Evolutionary conservation across 2,329 filamentous ascomycete species (phyloP).

Genomic region (Xylariaceae sp.): DNA sequence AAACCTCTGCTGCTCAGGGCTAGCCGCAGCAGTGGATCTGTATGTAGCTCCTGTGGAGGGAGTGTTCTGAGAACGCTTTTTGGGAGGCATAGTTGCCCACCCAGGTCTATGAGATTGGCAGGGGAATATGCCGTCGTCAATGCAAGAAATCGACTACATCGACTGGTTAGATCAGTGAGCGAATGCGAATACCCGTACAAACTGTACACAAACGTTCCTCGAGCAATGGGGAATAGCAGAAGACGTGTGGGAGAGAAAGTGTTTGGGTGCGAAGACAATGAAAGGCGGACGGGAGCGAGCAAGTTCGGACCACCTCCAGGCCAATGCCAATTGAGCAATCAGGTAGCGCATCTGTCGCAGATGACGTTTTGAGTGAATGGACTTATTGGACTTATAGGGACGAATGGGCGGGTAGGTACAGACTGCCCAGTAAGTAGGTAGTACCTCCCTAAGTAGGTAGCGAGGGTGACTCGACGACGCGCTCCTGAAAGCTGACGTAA

Average conservation of each 20-base stretch:
- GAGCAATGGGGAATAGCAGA: too few species aligned
- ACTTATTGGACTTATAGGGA: background rate
- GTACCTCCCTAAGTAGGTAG: background rate
- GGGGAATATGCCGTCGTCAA: background rate
- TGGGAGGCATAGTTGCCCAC: conserved; percentile 23
- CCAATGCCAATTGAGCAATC: background rate
- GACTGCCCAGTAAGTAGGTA: too few species aligned
- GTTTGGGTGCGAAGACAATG: background rate
- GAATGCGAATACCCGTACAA: too few species aligned
- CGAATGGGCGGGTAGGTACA: too few species aligned
- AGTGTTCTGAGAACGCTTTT: conserved; percentile 23
- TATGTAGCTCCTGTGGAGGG: conserved; percentile 18
- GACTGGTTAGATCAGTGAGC: too few species aligned
- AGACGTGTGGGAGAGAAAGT: background rate
- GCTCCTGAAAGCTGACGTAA: background rate
- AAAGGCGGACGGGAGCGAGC: background rate
- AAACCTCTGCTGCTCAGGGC: conserved; percentile 27
- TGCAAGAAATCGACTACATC: too few species aligned
- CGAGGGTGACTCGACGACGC: background rate
- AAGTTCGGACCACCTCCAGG: background rate
- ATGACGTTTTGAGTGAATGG: background rate
- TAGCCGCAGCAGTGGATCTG: conserved; percentile 22
- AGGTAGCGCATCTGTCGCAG: background rate
- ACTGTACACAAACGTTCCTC: too few species aligned
- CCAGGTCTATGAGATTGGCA: background rate